Evolutionary conservation across 2,329 filamentous ascomycete genomes (phyloP), one percentile per base, ranked within the genome.

Genomic region (Ophiocordyceps sinensis): DNA sequence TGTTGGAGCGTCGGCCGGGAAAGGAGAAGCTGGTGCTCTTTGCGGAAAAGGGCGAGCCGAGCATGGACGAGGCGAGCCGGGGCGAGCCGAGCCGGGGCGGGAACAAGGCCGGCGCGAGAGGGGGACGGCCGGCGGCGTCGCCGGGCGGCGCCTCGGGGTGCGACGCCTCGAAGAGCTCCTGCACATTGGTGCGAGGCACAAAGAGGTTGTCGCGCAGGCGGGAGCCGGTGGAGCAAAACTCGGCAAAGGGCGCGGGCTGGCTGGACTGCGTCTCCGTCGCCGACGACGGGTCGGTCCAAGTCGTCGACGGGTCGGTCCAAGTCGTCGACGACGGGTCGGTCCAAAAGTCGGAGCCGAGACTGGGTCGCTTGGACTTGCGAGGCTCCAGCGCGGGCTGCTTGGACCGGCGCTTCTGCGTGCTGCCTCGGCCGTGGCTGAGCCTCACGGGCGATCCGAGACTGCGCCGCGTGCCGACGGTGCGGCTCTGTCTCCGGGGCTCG

Each of bases 11-110:
- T 34, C 76, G 67, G 43, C 71, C 73, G n/a, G 77, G 76, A 46
- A 79, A 76, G 37, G 75, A 79, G 50, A 75, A 67, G 54, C 70
- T 76, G 12, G 68, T 63, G 42, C 56, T 62, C 10, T 63, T 54
- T 29, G 63, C 64, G 8, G 66, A 60, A 46, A 80, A 79, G 0
- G 76, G 76, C 5, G 76, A 80, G 28, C 76, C 73, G 4, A 80
- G 64, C 7, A n/a, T n/a, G n/a, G n/a, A n/a, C n/a, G n/a, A n/a
- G n/a, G n/a, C n/a, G n/a, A n/a, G n/a, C n/a, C n/a, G n/a, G n/a
- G n/a, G n/a, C n/a, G n/a, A n/a, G n/a, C n/a, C n/a, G n/a, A n/a
- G n/a, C n/a, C 74, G 67, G 13, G 66, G 62, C 34, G 66, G 68
- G 3, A 54, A 55, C 1, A 55, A 52, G 7, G 63, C 58, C 49